Evolutionary conservation across 148 eudicot species (phyloP).

Genomic region (Euryodendron excelsum): DNA sequence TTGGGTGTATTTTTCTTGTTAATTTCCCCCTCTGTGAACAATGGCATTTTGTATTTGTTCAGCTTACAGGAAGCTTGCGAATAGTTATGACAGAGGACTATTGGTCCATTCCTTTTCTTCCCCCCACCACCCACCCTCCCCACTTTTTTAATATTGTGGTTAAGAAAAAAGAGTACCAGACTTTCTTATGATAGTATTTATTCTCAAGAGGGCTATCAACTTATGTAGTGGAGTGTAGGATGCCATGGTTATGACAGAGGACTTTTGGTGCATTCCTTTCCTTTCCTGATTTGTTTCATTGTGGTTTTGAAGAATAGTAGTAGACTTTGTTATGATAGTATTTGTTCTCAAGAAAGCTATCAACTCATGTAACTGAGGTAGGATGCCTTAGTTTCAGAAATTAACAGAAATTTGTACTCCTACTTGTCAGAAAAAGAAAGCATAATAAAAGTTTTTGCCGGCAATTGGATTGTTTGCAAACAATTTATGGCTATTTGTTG

Average conservation of each 20-base stretch:
- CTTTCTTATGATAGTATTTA: neutral
- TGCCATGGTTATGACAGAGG: no score
- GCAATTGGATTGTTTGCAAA: neutral
- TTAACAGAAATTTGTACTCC: neutral
- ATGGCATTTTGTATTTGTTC: neutral
- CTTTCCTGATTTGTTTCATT: no score
- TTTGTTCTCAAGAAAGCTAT: no score
- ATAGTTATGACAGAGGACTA: neutral
- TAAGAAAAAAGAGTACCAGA: neutral
- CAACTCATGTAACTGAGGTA: no score
- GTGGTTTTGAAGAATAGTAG: no score
- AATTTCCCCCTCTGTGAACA: neutral
- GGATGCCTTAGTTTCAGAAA: neutral
- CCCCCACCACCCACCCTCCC: no score
- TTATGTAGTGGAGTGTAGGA: neutral
- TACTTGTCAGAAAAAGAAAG: neutral
- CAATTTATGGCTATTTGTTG: slow-evolving; percentile 13
- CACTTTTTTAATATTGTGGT: neutral
- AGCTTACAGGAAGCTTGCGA: neutral
- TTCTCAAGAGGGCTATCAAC: neutral
- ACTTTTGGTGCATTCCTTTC: no score
- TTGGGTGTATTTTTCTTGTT: neutral
- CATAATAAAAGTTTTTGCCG: neutral
- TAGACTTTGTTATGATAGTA: no score
- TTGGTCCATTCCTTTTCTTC: neutral